A percentile compares a stretch with the other conserved stretches of the same genome.
Evolutionary conservation across 2,329 filamentous ascomycete species (phyloP).

Genomic region (Zalaria sp.): DNA sequence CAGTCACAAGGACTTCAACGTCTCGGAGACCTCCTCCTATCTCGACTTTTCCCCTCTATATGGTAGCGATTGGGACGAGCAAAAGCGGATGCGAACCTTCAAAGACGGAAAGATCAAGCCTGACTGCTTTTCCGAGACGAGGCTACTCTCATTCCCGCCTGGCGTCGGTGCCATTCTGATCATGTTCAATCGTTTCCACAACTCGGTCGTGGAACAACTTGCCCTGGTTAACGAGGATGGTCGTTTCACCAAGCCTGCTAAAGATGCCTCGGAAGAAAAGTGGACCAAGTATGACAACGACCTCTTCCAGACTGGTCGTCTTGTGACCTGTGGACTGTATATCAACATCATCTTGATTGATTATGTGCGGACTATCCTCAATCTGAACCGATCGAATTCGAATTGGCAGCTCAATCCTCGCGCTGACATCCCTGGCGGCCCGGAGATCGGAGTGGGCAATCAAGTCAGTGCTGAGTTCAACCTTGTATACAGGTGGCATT

Average conservation of each 20-base stretch:
- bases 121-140: constrained; percentile 53
- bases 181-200: constrained; percentile 66
- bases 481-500: constrained; percentile 38
- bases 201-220: constrained; percentile 66
- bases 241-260: constrained; percentile 59
- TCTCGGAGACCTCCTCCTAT: constrained; percentile 58
- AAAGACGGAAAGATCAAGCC: constrained; percentile 56
- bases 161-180: constrained; percentile 55
- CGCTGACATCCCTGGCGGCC: constrained; percentile 21
- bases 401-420: constrained; percentile 31
- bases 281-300: constrained; percentile 27
- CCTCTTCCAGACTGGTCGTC: constrained; percentile 36
- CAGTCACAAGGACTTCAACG: constrained; percentile 46
- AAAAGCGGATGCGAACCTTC: constrained; percentile 50
- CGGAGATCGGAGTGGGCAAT: constrained; percentile 32
- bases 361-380: constrained; percentile 39
- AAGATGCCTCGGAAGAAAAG: constrained; percentile 19
- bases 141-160: constrained; percentile 51
- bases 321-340: constrained; percentile 39
- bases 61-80: constrained; percentile 53
- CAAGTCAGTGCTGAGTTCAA: constrained; percentile 40
- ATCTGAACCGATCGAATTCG: constrained; percentile 27
- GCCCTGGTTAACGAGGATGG: constrained; percentile 75
- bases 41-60: constrained; percentile 62
- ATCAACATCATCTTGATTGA: constrained; percentile 40